Conservation (phyloP, 2,329 filamentous ascomycete species). For the Sporothrix variecibatus region DNA sequence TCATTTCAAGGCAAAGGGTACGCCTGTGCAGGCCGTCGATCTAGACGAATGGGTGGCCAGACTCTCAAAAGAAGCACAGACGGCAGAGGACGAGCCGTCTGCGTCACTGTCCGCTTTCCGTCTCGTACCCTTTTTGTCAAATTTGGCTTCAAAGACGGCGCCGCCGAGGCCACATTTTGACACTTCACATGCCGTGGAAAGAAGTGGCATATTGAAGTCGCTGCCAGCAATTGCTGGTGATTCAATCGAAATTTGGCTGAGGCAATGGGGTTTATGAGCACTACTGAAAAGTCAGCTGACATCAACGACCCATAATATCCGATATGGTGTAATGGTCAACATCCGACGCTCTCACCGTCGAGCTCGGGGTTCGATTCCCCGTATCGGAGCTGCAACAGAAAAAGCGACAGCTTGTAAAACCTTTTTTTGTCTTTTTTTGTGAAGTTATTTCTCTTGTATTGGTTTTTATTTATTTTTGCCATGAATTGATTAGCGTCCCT, state of each 20-base stretch:
- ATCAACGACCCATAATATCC: not conserved
- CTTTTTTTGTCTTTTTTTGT: not conserved
- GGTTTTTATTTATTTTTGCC: not conserved
- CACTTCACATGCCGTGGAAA: not conserved
- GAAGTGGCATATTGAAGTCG: not conserved
- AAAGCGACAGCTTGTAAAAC: not conserved
- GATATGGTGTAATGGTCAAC: slow-evolving; percentile 15
- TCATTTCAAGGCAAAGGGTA: not conserved
- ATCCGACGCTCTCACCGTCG: slow-evolving; percentile 4
- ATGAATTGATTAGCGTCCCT: no score
- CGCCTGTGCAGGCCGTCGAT: not conserved
- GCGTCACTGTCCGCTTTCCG: not conserved
- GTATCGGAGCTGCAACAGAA: not conserved
- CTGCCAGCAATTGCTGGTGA: not conserved
- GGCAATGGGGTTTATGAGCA: not conserved
- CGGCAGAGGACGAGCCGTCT: not conserved
- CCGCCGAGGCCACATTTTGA: not conserved
- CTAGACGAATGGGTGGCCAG: not conserved
- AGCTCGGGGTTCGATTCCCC: slow-evolving; percentile 12
- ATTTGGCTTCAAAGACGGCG: not conserved
- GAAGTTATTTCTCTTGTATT: not conserved
- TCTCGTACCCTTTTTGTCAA: not conserved
- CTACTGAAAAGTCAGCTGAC: no score
- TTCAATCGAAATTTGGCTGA: not conserved
- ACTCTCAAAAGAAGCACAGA: not conserved